A percentile compares a stretch with the other conserved stretches of the same genome.
These are phyloP conservation scores for Neodidymelliopsis sp. DNA, from an alignment of 2,329 filamentous ascomycete species.

Conservation along the genomic window DNA sequence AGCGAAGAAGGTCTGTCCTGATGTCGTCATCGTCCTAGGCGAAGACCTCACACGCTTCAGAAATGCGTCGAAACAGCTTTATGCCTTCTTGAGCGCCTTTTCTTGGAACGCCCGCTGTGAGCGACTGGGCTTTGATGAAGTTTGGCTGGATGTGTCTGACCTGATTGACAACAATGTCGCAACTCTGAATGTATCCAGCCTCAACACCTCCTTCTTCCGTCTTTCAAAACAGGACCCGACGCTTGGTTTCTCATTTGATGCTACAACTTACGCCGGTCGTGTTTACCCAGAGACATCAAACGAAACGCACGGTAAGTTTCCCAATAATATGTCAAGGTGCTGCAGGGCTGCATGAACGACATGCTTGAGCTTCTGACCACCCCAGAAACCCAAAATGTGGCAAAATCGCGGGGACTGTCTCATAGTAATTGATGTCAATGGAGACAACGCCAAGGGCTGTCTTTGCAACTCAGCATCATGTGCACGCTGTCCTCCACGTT, in stretches of 20 bases:
- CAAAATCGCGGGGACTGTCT: slow-evolving; percentile 3
- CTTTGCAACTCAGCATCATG: neutral
- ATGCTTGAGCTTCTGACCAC: slow-evolving; percentile 4
- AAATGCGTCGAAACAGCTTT: slow-evolving; percentile 83
- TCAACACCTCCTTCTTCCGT: slow-evolving; percentile 79
- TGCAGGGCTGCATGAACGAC: slow-evolving; percentile 7
- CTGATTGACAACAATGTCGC: slow-evolving; percentile 82
- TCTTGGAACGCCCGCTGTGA: slow-evolving; percentile 83
- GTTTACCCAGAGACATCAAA: slow-evolving; percentile 56
- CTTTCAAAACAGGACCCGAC: slow-evolving; percentile 77
- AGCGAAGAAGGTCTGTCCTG: slow-evolving; percentile 80
- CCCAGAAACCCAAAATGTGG: slow-evolving; percentile 6
- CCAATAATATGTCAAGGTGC: slow-evolving; percentile 1
- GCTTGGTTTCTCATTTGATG: slow-evolving; percentile 81
- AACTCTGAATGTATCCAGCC: slow-evolving; percentile 71
- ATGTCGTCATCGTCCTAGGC: slow-evolving; percentile 82
- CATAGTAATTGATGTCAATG: neutral
- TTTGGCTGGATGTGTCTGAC: slow-evolving; percentile 85
- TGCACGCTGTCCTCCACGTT: neutral
- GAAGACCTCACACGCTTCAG: slow-evolving; percentile 79
- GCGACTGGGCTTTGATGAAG: slow-evolving; percentile 88
- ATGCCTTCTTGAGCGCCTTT: slow-evolving; percentile 73
- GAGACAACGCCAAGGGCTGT: neutral
- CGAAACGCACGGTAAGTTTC: slow-evolving; percentile 32
- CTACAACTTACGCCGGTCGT: slow-evolving; percentile 71